Conservation (phyloP, 345 rosid species). For the Populus deltoides region DNA sequence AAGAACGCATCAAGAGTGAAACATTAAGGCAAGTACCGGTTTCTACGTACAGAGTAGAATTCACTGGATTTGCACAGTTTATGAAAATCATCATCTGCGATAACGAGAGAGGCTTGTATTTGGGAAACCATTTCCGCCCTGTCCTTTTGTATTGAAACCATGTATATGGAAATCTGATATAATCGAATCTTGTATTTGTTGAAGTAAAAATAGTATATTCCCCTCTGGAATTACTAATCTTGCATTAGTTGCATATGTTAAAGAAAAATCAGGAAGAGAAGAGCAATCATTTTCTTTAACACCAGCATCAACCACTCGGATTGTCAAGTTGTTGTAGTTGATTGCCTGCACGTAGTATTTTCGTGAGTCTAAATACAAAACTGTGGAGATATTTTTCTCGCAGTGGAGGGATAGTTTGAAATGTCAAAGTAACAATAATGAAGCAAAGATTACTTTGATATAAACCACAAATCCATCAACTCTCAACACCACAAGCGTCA, state of each 20-base stretch:
- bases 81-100: neutral
- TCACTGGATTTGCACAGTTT: neutral
- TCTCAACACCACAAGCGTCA: too few species aligned
- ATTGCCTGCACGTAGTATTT: conserved; percentile 15
- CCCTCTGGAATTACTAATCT: too few species aligned
- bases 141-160: neutral
- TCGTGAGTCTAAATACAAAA: conserved; percentile 1
- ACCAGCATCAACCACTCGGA: too few species aligned
- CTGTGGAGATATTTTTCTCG: conserved; percentile 19
- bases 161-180: neutral
- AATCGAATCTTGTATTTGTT: fast-evolving
- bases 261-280: too few species aligned
- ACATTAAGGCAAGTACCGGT: neutral
- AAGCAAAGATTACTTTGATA: too few species aligned
- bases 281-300: too few species aligned
- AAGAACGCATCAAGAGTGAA: neutral
- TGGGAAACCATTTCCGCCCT: neutral
- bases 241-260: neutral
- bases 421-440: too few species aligned
- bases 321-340: too few species aligned
- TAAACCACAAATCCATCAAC: too few species aligned
- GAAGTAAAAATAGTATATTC: too few species aligned
- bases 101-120: neutral
- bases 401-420: conserved; percentile 25
- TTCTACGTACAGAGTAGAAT: neutral